phyloP scores from a whole-genome alignment of 352 stramenopile species.

The Nothophytophthora sp. region DNA sequence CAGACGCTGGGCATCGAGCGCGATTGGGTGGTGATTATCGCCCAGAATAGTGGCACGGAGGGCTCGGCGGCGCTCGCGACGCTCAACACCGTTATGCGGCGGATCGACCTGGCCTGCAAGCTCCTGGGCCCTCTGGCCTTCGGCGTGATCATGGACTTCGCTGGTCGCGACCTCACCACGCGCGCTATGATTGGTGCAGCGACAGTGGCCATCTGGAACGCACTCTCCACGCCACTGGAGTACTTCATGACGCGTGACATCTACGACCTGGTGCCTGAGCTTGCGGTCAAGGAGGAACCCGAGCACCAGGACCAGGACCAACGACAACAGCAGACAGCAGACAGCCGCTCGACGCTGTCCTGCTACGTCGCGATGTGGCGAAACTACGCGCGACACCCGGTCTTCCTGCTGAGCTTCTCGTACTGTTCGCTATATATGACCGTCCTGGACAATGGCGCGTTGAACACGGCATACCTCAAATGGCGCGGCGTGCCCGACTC shows the following conservation, averaged over 20 bases:
- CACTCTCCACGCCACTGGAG: constrained; percentile 74
- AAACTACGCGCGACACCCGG: constrained; percentile 43
- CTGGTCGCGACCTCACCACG: constrained; percentile 55
- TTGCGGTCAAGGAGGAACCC: constrained; percentile 35
- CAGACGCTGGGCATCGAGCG: constrained; percentile 81
- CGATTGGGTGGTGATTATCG: constrained; percentile 87
- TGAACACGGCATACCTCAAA: constrained; percentile 70
- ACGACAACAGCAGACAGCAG: background rate
- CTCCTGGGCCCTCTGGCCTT: constrained; percentile 72
- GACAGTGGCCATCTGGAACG: constrained; percentile 78
- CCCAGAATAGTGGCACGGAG: constrained; percentile 27
- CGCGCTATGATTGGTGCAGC: constrained; percentile 65
- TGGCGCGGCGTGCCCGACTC: constrained; percentile 58
- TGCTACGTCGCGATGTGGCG: constrained; percentile 38
- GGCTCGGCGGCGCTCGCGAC: constrained; percentile 44
- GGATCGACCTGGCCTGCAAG: constrained; percentile 82
- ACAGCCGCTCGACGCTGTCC: constrained; percentile 8
- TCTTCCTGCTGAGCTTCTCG: constrained; percentile 56
- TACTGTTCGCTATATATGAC: constrained; percentile 66
- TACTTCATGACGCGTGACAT: constrained; percentile 74
- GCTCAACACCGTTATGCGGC: constrained; percentile 77
- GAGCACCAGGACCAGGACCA: constrained; percentile 16
- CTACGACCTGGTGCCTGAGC: constrained; percentile 55
- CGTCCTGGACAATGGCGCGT: constrained; percentile 43
- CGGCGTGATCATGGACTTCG: constrained; percentile 83